Evolutionary conservation across 2,329 filamentous ascomycete genomes (phyloP), one percentile per base, ranked within the genome.

Genomic region (Trichoderma brevicompactum): DNA sequence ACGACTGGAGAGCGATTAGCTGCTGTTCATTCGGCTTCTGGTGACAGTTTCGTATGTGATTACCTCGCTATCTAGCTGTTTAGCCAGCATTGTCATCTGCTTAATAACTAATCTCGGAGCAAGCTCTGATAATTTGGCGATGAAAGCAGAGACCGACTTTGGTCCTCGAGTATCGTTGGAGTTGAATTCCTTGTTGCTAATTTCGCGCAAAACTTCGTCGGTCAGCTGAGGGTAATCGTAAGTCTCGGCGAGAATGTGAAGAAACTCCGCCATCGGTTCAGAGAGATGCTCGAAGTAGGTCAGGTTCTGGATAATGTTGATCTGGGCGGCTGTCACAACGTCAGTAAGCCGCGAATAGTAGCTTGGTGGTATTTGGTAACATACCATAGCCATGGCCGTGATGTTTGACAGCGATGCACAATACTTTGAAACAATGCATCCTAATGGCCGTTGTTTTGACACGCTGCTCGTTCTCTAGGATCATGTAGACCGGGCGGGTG

Each of bases 251-350:
- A 99, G 83, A 73, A 98, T 99, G 72, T 98, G 92, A 5, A 99
- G 81, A 72, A 99, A 97, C 76, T 99, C 96, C 38, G 95, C 95
- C 95, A 99, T 99, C 1, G 95, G 95, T 74, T 99, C 95, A 0
- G 95, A 94, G n/a, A 99, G 81, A 77, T 99, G 95, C 79, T 99
- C 95, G 73, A 98, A 99, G 76, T 99, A 99, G 5, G 95, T 97
- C 70, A 99, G 80, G 74, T 95, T 98, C 77, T 99, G 95, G 63
- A 98, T 94, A 73, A 99, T 96, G 52, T 94, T 96, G 54, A 96
- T 98, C 83, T 99, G 95, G 1, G 95, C 95, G 59, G 92, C 92
- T 96, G 72, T 8, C 12, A 46, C 28, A 6, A 28, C 53, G 68
- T 81, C 64, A 79, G 75, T 68, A n/a, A 6, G 36, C 65, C 28